Percentiles rank a stretch among this genome's conserved stretches.
Conservation (phyloP, 1,139 yeast genomes). For the Pichia sp. region DNA sequence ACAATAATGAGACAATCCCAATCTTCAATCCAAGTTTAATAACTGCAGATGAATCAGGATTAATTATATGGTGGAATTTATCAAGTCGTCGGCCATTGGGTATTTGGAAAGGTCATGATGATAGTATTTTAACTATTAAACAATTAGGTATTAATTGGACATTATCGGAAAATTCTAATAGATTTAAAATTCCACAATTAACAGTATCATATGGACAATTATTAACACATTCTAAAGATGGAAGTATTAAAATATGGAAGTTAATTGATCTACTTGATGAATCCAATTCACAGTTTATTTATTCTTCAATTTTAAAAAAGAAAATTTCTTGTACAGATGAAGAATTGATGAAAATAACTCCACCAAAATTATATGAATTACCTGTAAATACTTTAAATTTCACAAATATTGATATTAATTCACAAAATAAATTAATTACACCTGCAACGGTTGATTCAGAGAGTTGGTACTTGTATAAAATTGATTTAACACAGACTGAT, state of each 20-base stretch:
- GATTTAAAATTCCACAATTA: conserved; percentile 10
- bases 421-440: conserved; percentile 33
- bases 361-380: conserved; percentile 31
- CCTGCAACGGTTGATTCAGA: conserved; percentile 51
- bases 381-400: conserved; percentile 56
- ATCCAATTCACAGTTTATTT: conserved; percentile 15
- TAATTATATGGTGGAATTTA: conserved; percentile 48
- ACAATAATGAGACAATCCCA: neutral
- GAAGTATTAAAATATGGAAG: conserved; percentile 45
- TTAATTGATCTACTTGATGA: conserved; percentile 21
- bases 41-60: conserved; percentile 40
- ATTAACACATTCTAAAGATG: conserved; percentile 52
- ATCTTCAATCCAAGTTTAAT: conserved; percentile 22
- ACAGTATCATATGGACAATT: conserved; percentile 29
- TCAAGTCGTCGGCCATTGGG: conserved; percentile 37
- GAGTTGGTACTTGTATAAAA: conserved; percentile 44
- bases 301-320: conserved; percentile 18
- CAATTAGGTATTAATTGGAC: conserved; percentile 34
- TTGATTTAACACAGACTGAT: conserved; percentile 21
- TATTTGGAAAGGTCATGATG: conserved; percentile 45
- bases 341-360: neutral
- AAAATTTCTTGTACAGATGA: conserved; percentile 4
- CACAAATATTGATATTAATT: conserved; percentile 39
- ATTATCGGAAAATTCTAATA: neutral
- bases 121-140: conserved; percentile 37